Evolutionary conservation across 306 rosid genomes (phyloP).

Genomic region (Fragaria vesca): DNA sequence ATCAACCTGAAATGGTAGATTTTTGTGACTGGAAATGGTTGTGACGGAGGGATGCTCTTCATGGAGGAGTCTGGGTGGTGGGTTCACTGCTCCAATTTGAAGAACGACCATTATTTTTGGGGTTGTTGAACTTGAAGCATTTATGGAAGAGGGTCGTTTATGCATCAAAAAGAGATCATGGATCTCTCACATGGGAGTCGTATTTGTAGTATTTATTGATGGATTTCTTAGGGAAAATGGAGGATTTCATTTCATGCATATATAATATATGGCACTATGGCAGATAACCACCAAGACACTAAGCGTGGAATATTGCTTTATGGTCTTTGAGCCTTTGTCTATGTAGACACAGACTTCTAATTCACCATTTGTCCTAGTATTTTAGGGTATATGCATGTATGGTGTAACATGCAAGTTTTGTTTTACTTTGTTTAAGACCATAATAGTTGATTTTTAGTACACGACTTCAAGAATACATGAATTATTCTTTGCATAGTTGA

Average conservation of each 20-base stretch:
- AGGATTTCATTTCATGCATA: neutral
- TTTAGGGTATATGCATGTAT: neutral
- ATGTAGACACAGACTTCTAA: neutral
- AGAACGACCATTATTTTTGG: slow-evolving; percentile 4
- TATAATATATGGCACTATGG: neutral
- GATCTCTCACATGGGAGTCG: slow-evolving; percentile 29
- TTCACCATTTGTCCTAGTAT: neutral
- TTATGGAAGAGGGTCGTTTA: neutral
- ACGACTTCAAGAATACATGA: neutral
- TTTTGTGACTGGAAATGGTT: no score
- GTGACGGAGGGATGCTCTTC: no score
- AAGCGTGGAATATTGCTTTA: neutral
- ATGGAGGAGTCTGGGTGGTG: no score
- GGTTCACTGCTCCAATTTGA: neutral
- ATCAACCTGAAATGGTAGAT: no score
- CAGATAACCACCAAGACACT: neutral
- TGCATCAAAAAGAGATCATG: slow-evolving; percentile 8
- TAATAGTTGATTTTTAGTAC: neutral
- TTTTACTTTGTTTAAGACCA: neutral
- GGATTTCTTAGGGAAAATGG: neutral
- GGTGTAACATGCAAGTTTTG: neutral
- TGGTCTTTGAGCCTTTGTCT: neutral
- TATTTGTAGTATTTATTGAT: neutral
- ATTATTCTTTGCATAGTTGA: no score
- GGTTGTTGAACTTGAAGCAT: slow-evolving; percentile 7